A percentile compares a stretch with the other conserved stretches of the same genome.
phyloP scores from a whole-genome alignment of 192 early-diverging fungal species.

The Cladochytrium replicatum region DNA sequence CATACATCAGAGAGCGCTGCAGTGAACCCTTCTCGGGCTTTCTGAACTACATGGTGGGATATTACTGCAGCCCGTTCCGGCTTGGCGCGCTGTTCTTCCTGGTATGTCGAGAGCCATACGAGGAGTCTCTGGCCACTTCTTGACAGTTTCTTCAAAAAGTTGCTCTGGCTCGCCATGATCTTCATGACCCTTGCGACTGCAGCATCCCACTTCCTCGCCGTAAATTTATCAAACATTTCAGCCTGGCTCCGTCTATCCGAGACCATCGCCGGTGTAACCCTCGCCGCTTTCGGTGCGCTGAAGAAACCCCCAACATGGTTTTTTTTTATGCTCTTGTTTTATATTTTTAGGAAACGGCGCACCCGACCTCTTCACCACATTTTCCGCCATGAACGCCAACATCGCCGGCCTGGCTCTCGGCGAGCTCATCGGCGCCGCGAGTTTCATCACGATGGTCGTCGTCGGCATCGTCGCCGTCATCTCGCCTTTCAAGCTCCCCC shows the following conservation, averaged over 20 bases:
- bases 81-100: not conserved
- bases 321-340: not conserved
- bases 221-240: constrained; percentile 76
- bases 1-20: constrained; percentile 53
- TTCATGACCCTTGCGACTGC: constrained; percentile 69
- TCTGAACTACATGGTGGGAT: constrained; percentile 30
- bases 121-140: constrained; percentile 2
- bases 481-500: constrained; percentile 55
- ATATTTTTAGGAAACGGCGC: constrained; percentile 66
- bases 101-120: not conserved
- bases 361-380: constrained; percentile 86
- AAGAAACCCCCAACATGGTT: not conserved
- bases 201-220: constrained; percentile 74
- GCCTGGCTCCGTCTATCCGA: constrained; percentile 67
- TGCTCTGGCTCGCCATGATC: constrained; percentile 39
- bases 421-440: constrained; percentile 80
- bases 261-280: constrained; percentile 53
- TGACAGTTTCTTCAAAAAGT: constrained; percentile 54
- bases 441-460: constrained; percentile 77
- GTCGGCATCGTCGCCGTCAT: constrained; percentile 74
- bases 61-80: constrained; percentile 29
- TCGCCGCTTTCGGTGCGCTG: constrained; percentile 32
- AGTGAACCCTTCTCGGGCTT: constrained; percentile 49
- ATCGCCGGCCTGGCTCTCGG: constrained; percentile 66
- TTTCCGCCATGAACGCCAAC: constrained; percentile 34